Conservation (phyloP, 371 early-diverging fungal genomes). For the Rhizopus microsporus region DNA sequence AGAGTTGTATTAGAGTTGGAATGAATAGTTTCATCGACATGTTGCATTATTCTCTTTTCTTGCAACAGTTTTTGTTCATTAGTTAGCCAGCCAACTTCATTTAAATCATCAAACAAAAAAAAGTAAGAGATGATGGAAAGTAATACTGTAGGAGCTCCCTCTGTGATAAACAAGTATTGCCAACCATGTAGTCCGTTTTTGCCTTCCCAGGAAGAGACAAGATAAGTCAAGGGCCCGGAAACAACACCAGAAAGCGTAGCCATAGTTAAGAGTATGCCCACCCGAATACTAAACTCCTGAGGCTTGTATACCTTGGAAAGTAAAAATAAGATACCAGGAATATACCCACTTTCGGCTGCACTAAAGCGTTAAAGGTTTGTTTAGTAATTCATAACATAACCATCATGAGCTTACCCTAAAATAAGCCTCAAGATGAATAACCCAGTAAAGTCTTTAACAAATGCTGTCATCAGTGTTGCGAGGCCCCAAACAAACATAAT, state of each 20-base stretch:
- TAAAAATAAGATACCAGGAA: conserved; percentile 34
- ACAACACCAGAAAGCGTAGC: conserved; percentile 30
- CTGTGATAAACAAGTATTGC: conserved; percentile 39
- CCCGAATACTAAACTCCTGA: conserved; percentile 29
- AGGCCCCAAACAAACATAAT: conserved; percentile 51
- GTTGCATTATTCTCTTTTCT: conserved; percentile 18
- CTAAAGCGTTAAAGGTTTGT: conserved; percentile 8
- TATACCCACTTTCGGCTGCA: conserved; percentile 37
- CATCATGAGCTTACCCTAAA: conserved; percentile 27
- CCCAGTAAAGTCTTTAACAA: conserved; percentile 26
- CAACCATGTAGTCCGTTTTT: conserved; percentile 28
- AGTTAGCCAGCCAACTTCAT: conserved; percentile 33
- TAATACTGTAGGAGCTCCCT: conserved; percentile 29
- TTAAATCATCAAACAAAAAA: conserved; percentile 29
- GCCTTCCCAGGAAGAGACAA: conserved; percentile 28
- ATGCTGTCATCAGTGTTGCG: conserved; percentile 30
- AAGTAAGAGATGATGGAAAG: conserved; percentile 26
- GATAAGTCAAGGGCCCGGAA: conserved; percentile 33
- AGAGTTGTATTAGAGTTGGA: conserved; percentile 46
- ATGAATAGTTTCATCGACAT: not conserved
- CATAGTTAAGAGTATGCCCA: conserved; percentile 28
- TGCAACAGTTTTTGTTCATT: conserved; percentile 33
- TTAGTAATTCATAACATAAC: too few relatives aligned
- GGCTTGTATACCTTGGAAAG: conserved; percentile 32
- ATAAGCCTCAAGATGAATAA: conserved; percentile 24